Evolutionary conservation across 1,284 basidiomycete species (phyloP), one percentile per base, ranked within the genome.

Genomic region (Melampsora americana): DNA sequence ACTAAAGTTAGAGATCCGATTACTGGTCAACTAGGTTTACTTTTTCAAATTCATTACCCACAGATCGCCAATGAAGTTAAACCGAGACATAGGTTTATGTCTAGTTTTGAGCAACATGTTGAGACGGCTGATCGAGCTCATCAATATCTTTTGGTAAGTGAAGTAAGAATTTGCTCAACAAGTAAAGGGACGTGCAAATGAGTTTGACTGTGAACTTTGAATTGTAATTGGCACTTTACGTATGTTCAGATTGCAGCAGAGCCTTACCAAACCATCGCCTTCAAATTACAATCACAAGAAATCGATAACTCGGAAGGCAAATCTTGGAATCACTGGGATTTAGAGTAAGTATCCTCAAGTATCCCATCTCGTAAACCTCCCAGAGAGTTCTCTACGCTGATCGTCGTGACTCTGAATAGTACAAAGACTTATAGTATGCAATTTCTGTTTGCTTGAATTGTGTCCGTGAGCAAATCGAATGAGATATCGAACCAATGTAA

Each of bases 191-290:
- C 12, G 5, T 42, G 11, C 12, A 5, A 12, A 42, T 42, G 39
- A 42, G 11, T 42, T 12, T 28, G 14, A 60, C 11, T 35, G 62
- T 65, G 32, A 44, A 30, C 12, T 3, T 35, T 20, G 20, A 48
- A 9, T 20, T 3, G 30, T 16, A 39, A 26, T 3, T 28, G 1
- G 18, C 3, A 5, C 16, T 26, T 35, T 35, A 14, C 3, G 16
- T 32, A 5, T n/a, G 0, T n/a, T 35, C 80, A 96, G 93, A 92
- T 99, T 75, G 96, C 95, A 20, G 95, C 96, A 23, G 96, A 99
- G 81, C 95, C 96, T 6, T 99, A 99, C 83, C 95, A 99, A 84
- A 98, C 94, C 2, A 95, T 99, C 79, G 92, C 95, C 11, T 99
- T 99, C 86, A 92, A 95, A 39, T 92, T 99, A 79, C 96, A 95